Conservation (phyloP, 2,329 filamentous ascomycete species). For the Tolypocladium cylindrosporum region DNA sequence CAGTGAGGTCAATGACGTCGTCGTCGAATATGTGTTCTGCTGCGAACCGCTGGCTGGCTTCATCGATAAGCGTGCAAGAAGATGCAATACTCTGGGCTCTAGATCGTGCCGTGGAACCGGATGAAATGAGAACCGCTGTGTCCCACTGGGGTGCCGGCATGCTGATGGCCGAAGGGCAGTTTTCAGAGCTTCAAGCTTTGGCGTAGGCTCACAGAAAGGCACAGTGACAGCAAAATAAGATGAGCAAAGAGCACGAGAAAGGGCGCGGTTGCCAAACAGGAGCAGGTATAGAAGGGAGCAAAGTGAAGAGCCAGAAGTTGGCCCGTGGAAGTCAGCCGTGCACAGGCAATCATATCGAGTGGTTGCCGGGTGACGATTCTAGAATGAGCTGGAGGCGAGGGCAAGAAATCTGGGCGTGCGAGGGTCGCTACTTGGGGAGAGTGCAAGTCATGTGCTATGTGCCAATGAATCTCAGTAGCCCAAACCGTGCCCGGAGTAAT, state of each 20-base stretch:
- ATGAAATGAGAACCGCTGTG: neutral
- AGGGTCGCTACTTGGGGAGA: neutral
- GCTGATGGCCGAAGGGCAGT: neutral
- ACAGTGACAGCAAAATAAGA: no score
- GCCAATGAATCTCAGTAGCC: neutral
- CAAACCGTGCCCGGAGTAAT: neutral
- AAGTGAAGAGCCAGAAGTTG: neutral
- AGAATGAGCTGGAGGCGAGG: no score
- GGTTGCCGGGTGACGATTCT: neutral
- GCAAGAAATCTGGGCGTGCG: neutral
- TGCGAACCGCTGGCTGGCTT: neutral
- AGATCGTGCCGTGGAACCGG: neutral
- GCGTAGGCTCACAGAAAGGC: no score
- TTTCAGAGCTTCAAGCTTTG: no score
- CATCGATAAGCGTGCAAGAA: constrained; percentile 13
- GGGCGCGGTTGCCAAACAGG: no score
- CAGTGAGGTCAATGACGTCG: constrained; percentile 24
- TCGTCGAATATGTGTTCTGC: constrained; percentile 5
- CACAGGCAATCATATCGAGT: neutral
- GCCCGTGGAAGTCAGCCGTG: neutral
- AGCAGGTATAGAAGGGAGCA: neutral
- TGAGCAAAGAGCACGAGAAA: no score
- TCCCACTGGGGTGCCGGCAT: neutral
- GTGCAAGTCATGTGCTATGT: neutral
- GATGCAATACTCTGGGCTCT: neutral